Conservation (phyloP, 768 basidiomycete species). For the Suillus paluster region DNA sequence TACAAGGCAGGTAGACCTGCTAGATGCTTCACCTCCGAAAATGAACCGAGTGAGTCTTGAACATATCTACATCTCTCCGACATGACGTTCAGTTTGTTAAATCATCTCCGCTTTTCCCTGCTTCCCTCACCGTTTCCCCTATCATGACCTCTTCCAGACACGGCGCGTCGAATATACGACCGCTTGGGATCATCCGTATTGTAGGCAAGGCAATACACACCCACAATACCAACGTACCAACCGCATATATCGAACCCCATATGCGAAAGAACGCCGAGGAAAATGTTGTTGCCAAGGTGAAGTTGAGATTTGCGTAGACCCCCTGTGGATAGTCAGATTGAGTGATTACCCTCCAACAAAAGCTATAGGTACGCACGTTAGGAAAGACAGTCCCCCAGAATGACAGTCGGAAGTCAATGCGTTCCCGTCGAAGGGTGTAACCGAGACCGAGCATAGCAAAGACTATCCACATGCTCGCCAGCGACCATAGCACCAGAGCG, state of each 20-base stretch:
- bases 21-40: not conserved
- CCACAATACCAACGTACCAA: conserved; percentile 58
- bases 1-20: not conserved
- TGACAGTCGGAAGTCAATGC: conserved; percentile 55
- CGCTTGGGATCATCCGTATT: conserved; percentile 34
- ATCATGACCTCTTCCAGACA: conserved; percentile 38
- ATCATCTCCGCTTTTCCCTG: not conserved
- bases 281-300: conserved; percentile 52
- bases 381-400: conserved; percentile 78
- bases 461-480: conserved; percentile 66
- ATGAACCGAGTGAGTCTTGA: too few relatives aligned
- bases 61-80: not conserved
- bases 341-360: not conserved
- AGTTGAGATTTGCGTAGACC: conserved; percentile 70
- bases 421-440: conserved; percentile 43
- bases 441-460: conserved; percentile 57
- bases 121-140: conserved; percentile 14
- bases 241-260: conserved; percentile 59
- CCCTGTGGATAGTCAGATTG: conserved; percentile 38
- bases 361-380: conserved; percentile 47
- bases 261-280: conserved; percentile 60
- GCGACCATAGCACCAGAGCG: conserved; percentile 61
- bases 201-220: conserved; percentile 50
- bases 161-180: conserved; percentile 48
- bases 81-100: not conserved